These are phyloP conservation scores for Alternaria tenuissima DNA, from an alignment of 2,329 filamentous ascomycete genomes.

Conservation along the genomic window DNA sequence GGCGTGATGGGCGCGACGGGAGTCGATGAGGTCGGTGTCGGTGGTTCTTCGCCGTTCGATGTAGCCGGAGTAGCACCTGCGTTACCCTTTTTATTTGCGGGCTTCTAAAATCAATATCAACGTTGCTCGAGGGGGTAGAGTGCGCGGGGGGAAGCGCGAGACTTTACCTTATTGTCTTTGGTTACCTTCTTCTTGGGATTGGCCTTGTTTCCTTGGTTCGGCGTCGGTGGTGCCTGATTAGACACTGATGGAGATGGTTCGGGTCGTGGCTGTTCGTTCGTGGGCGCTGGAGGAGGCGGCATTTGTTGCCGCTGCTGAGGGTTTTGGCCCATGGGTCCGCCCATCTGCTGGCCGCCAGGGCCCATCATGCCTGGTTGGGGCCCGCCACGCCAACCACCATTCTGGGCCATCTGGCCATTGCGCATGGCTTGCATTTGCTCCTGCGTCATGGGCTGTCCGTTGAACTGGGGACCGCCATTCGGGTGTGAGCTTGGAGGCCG, in stretches of 20 bases:
- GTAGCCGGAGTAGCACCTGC: slow-evolving; percentile 53
- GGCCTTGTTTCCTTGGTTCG: slow-evolving; percentile 75
- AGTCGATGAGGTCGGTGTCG: slow-evolving; percentile 59
- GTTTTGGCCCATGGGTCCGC: slow-evolving; percentile 64
- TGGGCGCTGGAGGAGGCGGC: slow-evolving; percentile 59
- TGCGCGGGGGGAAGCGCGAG: slow-evolving; percentile 28
- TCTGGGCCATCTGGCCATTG: slow-evolving; percentile 50
- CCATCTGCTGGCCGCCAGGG: slow-evolving; percentile 63
- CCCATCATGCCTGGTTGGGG: slow-evolving; percentile 61
- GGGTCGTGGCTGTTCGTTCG: slow-evolving; percentile 52
- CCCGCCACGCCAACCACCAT: slow-evolving; percentile 46
- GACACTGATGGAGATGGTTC: slow-evolving; percentile 59
- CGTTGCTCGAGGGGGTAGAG: slow-evolving; percentile 28
- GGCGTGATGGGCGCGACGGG: slow-evolving; percentile 60
- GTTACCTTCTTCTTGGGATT: slow-evolving; percentile 80
- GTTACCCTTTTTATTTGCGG: slow-evolving; percentile 51
- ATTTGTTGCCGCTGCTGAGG: slow-evolving; percentile 73
- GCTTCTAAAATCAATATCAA: slow-evolving; percentile 52
- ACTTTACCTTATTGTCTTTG: slow-evolving; percentile 73
- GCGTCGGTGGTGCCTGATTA: slow-evolving; percentile 73
- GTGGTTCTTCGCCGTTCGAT: slow-evolving; percentile 55
- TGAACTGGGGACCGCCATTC: slow-evolving; percentile 60
- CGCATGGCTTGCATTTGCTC: slow-evolving; percentile 59
- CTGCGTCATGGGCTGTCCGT: slow-evolving; percentile 69
- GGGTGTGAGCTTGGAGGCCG: slow-evolving; percentile 58